Base-by-base conservation (phyloP, 495 filamentous ascomycete genomes). In the Xylaria grammica region DNA sequence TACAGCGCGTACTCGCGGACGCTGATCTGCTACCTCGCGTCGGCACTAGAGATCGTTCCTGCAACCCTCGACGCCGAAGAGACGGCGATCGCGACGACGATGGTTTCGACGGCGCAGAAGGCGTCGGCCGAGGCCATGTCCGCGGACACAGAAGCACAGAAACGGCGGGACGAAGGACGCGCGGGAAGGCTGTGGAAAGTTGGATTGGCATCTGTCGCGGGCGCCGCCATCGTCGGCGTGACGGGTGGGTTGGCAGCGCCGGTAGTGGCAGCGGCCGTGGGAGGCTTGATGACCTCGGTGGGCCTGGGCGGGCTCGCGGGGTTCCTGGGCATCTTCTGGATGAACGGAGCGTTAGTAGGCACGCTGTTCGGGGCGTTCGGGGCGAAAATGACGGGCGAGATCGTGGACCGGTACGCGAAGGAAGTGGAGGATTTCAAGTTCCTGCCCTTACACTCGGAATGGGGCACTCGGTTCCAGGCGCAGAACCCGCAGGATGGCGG, bases 361-460 rank as follows among this genome's bases (percentile, higher is more conserved):
- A 86, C 91, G 10, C 75, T 97, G 0, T 97, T 97, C 72, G 93
- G 93, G 1, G 93, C 92, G 0, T 94, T 94, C 63, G 93, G 93
- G 0, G 93, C 89, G 0, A 84, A 86, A 40, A 96, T 96, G 93
- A 96, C 92, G 26, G 80, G 92, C 5, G 81, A 88, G 63, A 90
- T 93, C 84, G 88, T 95, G 75, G 91, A 95, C 65, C 84, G 87
- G 63, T 96, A 96, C 72, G 93, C 93, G 0, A 82, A 84, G 40
- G 91, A 96, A 67, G 91, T 97, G 0, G 85, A 91, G 42, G 93
- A 97, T 74, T 97, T 97, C 76, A 86, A 86, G 11, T 97, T 97
- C 73, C 74, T 96, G 20, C 92, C 92, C 0, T 81, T 93, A 30
- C 81, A 84, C 13, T 68, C 81, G 67, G 68, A 74, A 75, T 78